Percentiles rank a stretch among this genome's conserved stretches.
These are phyloP conservation scores for Secale cereale DNA, from an alignment of 176 grass and related monocot species.

Conservation along the genomic window DNA sequence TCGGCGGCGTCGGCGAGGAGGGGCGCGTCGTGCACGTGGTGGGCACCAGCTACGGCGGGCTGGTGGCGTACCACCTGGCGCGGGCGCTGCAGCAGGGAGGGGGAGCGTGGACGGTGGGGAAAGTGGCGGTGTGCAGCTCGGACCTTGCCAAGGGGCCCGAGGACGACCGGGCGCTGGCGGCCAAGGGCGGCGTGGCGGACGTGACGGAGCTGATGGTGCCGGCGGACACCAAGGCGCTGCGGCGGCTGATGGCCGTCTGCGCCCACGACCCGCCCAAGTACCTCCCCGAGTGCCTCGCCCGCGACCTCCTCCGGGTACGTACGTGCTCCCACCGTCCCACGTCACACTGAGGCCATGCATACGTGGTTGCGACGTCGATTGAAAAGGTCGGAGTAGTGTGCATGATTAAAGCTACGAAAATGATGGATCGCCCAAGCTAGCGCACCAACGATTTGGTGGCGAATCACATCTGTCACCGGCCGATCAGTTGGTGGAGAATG, in stretches of 20 bases:
- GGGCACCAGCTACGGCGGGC: constrained; percentile 92
- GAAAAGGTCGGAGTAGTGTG: no score
- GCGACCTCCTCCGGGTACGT: constrained; percentile 57
- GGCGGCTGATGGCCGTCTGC: constrained; percentile 47
- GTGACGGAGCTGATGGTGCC: constrained; percentile 57
- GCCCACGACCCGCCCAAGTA: constrained; percentile 46
- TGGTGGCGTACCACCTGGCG: constrained; percentile 82
- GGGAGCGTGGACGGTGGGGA: constrained; percentile 1
- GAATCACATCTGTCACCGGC: neutral
- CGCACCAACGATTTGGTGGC: constrained; percentile 18
- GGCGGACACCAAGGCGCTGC: constrained; percentile 32
- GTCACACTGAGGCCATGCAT: neutral
- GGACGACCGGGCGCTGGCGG: constrained; percentile 58
- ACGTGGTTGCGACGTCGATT: neutral
- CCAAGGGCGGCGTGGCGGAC: constrained; percentile 45
- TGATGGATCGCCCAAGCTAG: neutral
- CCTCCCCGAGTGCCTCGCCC: constrained; percentile 73
- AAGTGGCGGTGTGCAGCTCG: constrained; percentile 68
- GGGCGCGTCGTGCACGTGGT: constrained; percentile 40
- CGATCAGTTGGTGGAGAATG: neutral
- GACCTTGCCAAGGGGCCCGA: constrained; percentile 61
- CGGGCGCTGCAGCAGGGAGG: constrained; percentile 20
- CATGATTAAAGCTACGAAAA: neutral
- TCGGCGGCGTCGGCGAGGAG: neutral
- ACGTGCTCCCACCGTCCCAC: neutral